Evolutionary conservation across 768 basidiomycete species (phyloP).

Genomic region (Rhodocollybia butyracea): DNA sequence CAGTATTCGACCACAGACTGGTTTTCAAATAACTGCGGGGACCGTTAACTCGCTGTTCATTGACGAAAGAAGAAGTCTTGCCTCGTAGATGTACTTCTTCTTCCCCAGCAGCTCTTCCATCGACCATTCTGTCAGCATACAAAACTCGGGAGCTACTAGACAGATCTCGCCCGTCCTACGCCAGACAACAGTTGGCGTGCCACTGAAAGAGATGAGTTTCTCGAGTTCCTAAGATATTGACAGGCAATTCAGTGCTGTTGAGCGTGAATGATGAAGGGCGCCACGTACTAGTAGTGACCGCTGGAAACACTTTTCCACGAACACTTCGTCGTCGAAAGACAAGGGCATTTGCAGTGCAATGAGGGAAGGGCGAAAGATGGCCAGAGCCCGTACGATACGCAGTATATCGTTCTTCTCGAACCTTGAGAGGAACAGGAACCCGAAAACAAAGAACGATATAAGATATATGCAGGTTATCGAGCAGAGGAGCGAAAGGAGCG

Average conservation of each 20-base stretch:
- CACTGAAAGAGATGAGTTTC: conserved; percentile 94
- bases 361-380: conserved; percentile 93
- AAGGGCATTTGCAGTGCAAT: conserved; percentile 98
- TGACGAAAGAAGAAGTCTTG: conserved; percentile 22
- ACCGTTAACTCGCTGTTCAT: conserved; percentile 6
- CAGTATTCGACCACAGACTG: conserved; percentile 94
- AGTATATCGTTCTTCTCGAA: conserved; percentile 97
- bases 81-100: conserved; percentile 68
- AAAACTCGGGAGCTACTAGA: conserved; percentile 94
- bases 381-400: conserved; percentile 90
- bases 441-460: conserved; percentile 12
- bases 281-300: conserved; percentile 76
- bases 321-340: conserved; percentile 93
- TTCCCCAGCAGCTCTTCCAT: conserved; percentile 72
- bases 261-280: conserved; percentile 11
- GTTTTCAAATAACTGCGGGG: conserved; percentile 81
- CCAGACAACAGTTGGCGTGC: conserved; percentile 97
- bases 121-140: conserved; percentile 89
- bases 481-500: conserved; percentile 15
- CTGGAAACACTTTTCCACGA: conserved; percentile 95
- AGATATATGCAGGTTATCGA: conserved; percentile 9
- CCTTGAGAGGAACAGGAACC: conserved; percentile 37
- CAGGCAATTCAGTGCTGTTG: conserved; percentile 8
- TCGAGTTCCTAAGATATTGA: conserved; percentile 72
- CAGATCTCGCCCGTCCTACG: conserved; percentile 97